A percentile compares a stretch with the other conserved stretches of the same genome.
Evolutionary conservation across 306 rosid genomes (phyloP).

Genomic region (Prunus fruticosa): DNA sequence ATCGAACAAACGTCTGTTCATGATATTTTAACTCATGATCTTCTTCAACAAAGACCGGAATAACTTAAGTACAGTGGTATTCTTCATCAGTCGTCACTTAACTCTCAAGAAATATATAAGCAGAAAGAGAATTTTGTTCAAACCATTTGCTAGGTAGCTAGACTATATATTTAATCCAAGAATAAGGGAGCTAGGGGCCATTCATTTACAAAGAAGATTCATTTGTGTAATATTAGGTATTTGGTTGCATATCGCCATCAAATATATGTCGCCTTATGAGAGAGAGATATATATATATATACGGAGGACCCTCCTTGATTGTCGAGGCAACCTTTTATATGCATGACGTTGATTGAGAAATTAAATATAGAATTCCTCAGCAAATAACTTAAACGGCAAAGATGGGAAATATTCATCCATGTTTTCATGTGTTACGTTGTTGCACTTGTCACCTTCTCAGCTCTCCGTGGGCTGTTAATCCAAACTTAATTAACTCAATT

Average conservation of each 20-base stretch:
- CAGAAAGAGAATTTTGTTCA: not conserved
- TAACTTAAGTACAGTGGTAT: too few relatives aligned
- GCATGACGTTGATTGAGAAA: not conserved
- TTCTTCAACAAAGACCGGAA: too few relatives aligned
- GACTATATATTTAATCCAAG: not conserved
- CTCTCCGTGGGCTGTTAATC: not conserved
- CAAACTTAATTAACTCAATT: not conserved
- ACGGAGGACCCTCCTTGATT: not conserved
- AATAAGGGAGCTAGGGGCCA: not conserved
- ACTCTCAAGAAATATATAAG: not conserved
- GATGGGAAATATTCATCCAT: conserved; percentile 1
- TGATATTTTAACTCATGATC: too few relatives aligned
- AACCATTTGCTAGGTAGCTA: not conserved
- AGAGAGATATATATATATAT: not conserved
- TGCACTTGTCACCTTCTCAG: not conserved
- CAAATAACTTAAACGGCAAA: conserved; percentile 4
- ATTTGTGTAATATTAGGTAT: not conserved
- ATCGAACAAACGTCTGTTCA: too few relatives aligned
- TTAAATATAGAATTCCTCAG: not conserved
- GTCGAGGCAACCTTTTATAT: conserved; percentile 5
- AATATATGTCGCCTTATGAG: not conserved
- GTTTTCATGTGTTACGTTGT: not conserved
- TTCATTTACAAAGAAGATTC: not conserved
- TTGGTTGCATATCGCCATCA: conserved; percentile 15
- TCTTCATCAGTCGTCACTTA: too few relatives aligned